Conservation (phyloP, 2,329 filamentous ascomycete species). For the Thermomyces lanuginosus region DNA sequence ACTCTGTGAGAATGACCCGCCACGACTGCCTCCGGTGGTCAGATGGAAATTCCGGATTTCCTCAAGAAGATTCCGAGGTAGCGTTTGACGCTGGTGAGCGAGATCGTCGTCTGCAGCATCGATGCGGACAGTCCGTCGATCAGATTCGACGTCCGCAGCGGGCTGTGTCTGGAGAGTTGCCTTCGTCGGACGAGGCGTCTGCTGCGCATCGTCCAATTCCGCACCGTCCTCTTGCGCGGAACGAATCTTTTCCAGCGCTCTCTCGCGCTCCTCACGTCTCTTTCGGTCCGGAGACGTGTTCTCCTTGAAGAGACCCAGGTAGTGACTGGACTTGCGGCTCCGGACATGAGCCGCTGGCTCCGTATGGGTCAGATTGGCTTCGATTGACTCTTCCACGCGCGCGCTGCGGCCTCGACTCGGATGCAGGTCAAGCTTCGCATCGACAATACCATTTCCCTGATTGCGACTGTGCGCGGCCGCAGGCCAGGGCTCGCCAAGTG, state of each 20-base stretch:
- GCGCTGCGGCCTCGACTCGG: conserved; percentile 28
- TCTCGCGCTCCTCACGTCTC: conserved; percentile 30
- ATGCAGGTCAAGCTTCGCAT: conserved; percentile 11
- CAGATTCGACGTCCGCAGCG: conserved; percentile 9
- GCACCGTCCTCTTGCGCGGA: conserved; percentile 8
- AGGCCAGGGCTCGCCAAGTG: conserved; percentile 10
- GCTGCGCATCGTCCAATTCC: conserved; percentile 2
- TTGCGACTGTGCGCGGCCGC: conserved; percentile 8
- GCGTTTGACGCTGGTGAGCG: conserved; percentile 13
- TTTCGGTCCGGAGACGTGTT: conserved; percentile 39
- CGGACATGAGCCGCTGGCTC: conserved; percentile 40
- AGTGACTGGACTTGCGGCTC: conserved; percentile 50
- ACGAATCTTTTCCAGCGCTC: conserved; percentile 22
- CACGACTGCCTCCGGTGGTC: conserved; percentile 30
- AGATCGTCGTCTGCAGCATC: conserved; percentile 10
- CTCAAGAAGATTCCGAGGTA: conserved; percentile 37
- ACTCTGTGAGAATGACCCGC: conserved; percentile 29
- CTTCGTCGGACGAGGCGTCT: conserved; percentile 5
- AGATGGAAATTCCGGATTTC: conserved; percentile 41
- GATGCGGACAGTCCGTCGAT: conserved; percentile 1
- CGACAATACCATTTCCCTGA: conserved; percentile 11
- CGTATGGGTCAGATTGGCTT: conserved; percentile 43
- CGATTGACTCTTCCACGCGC: conserved; percentile 45
- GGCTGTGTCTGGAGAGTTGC: conserved; percentile 8
- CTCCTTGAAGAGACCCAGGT: conserved; percentile 48